A percentile compares a stretch with the other conserved stretches of the same genome.
These are phyloP conservation scores for Plasmodium gallinaceum DNA, from an alignment of 169 alveolate genomes.

Conservation along the genomic window DNA sequence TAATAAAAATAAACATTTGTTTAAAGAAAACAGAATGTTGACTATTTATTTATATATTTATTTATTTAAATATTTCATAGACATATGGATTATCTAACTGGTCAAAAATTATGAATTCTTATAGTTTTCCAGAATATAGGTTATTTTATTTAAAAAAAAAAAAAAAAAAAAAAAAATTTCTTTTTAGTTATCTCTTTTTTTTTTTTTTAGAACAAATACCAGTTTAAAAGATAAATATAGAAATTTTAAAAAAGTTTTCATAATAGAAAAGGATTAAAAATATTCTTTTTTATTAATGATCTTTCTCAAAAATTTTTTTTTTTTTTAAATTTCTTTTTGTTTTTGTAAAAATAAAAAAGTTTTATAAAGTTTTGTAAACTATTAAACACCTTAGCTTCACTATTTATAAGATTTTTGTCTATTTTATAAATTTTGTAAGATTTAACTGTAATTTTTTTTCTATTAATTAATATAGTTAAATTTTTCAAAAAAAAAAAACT, in stretches of 20 bases:
- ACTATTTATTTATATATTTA: neutral
- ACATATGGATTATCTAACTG: conserved; percentile 38
- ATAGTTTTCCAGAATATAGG: conserved; percentile 32
- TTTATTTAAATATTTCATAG: conserved; percentile 4
- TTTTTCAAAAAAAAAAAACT: too few relatives aligned
- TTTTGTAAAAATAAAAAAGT: neutral
- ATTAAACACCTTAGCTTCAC: too few relatives aligned
- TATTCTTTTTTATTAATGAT: neutral
- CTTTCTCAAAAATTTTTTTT: too few relatives aligned
- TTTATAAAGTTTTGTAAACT: neutral
- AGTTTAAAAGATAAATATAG: conserved; percentile 50
- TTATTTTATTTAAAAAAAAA: neutral
- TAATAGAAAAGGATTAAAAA: conserved; percentile 28
- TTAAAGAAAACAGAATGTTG: neutral
- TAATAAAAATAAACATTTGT: neutral
- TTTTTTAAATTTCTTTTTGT: too few relatives aligned
- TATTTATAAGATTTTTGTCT: too few relatives aligned
- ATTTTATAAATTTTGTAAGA: too few relatives aligned
- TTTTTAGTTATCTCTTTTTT: neutral
- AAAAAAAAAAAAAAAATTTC: neutral
- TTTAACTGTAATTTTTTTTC: too few relatives aligned
- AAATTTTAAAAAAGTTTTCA: conserved; percentile 47
- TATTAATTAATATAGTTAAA: too few relatives aligned
- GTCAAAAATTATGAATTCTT: conserved; percentile 40
- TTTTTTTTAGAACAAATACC: conserved; percentile 11